Conservation (phyloP, 148 eudicot species). For the Silene conica region DNA sequence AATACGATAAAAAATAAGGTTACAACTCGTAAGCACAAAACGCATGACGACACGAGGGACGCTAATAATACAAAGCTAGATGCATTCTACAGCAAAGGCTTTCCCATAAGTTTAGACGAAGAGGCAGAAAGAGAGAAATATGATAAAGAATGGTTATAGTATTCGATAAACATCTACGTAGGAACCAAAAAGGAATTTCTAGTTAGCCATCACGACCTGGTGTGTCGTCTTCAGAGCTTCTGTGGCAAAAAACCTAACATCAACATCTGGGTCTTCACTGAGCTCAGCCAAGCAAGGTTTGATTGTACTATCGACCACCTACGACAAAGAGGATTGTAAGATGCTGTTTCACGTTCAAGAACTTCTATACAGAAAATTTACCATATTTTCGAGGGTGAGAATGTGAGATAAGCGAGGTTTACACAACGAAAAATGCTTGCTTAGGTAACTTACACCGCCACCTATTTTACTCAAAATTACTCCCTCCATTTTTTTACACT, state of each 20-base stretch:
- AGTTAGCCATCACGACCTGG: conserved; percentile 31
- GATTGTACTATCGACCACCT: conserved; percentile 32
- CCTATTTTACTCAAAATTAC: no score
- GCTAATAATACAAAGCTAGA: conserved; percentile 7
- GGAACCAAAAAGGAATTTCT: conserved; percentile 5
- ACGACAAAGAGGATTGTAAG: neutral
- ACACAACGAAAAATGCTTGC: no score
- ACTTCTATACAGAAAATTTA: no score
- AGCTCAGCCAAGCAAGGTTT: conserved; percentile 34
- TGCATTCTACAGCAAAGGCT: conserved; percentile 13
- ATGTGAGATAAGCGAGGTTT: no score
- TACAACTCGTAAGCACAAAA: neutral
- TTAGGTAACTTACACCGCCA: no score
- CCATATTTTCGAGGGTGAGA: no score
- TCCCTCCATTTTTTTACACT: no score
- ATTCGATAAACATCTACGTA: conserved; percentile 21
- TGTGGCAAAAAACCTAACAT: conserved; percentile 33
- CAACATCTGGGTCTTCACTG: conserved; percentile 38
- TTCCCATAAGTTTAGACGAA: neutral
- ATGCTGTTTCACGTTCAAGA: no score
- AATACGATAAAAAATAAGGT: no score
- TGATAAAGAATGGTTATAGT: conserved; percentile 15
- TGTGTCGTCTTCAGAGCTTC: conserved; percentile 28
- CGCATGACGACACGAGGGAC: neutral
- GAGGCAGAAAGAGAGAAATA: neutral